Base-by-base conservation (phyloP, 1,284 basidiomycete genomes). In the Pisolithus thermaeus region DNA sequence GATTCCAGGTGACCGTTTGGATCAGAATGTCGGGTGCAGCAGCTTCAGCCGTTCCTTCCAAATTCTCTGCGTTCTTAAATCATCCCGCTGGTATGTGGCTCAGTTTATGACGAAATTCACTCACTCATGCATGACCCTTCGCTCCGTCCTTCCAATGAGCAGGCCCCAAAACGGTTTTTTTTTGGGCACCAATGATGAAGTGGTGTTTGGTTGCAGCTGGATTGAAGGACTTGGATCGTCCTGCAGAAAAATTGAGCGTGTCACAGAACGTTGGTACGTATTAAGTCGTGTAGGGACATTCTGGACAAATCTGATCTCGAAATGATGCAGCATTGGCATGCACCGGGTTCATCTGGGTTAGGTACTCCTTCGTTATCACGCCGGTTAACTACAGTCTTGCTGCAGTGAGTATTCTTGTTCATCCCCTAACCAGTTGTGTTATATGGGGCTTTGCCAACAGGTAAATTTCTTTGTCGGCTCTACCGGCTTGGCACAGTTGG, bases 161-260 rank as follows among this genome's bases (percentile, higher is more conserved):
- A 90, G 88, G 91, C 40, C 90, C 89, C 52, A 95, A 87, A 75
- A 95, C 91, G 23, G 94, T 99, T 59, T 99, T 99, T 79, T 99
- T 99, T 78, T 99, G 97, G 97, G 94, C 88, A 3, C 94, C 94
- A 42, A 52, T 95, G 61, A 92, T 92, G 84, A 97, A 96, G 69
- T 99, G 97, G 96, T 91, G 89, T 68, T 78, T 99, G 55, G 97
- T 99, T 54, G 88, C 83, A 57, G 96, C 97, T 45, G 97, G 97
- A 6, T 55, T 99, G 57, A 98, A 97, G 70, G 96, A 99, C 67
- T 72, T 99, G 56, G 77, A 71, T 39, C 80, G 97, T 53, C 96
- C 97, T 25, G 91, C 94, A 30, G 95, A 98, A 37, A 98, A 97
- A 70, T 81, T 99, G 56, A 95, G 91, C 53, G 78, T 93, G n/a